Base-by-base conservation (phyloP, 2,329 filamentous ascomycete genomes). In the Aspergillus ruber region DNA sequence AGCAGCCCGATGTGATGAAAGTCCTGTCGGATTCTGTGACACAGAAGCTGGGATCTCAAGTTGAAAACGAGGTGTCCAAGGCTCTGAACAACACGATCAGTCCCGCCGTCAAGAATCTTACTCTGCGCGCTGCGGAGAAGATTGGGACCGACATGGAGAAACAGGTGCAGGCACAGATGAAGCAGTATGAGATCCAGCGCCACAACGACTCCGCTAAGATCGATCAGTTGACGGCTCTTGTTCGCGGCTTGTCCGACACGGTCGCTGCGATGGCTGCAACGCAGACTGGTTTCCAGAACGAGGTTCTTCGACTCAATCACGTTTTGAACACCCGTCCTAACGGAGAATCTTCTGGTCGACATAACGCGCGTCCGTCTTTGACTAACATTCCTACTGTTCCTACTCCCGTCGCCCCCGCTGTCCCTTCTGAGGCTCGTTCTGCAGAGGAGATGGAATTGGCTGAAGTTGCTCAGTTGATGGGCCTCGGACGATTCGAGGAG, bases 1-100 rank as follows among this genome's bases (percentile, higher is more conserved):
- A 88, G 61, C 86, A 85, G 54, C 82, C 83, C 9, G 84, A 90
- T 43, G 75, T 93, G 35, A 73, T 88, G 53, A 85, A 85, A 59
- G 72, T 78, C 6, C 81, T 96, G 46, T 79, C 85, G 3, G 88
- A 94, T 45, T 79, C 83, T 44, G 78, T 95, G 29, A 76, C 82
- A 2, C 79, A 81, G 54, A 82, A 80, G 43, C 77, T 95, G 25
- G 74, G 80, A 4, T 71, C 79, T 39, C 82, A 80, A 46, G 75
- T 95, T 23, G 86, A 95, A 59, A 76, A 81, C 47, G 83, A 87
- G 48, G 75, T 94, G 43, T 69, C 78, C 12, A 74, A 76, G 32
- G 73, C 80, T 8, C 67, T 91, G 33, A 76, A 81, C 38, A 78
- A 77, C 50, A 79, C 79, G 25, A 75, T 93, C n/a, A 73, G 80